Conservation (phyloP, 805 yeast genomes). For the Candida ortonii region DNA sequence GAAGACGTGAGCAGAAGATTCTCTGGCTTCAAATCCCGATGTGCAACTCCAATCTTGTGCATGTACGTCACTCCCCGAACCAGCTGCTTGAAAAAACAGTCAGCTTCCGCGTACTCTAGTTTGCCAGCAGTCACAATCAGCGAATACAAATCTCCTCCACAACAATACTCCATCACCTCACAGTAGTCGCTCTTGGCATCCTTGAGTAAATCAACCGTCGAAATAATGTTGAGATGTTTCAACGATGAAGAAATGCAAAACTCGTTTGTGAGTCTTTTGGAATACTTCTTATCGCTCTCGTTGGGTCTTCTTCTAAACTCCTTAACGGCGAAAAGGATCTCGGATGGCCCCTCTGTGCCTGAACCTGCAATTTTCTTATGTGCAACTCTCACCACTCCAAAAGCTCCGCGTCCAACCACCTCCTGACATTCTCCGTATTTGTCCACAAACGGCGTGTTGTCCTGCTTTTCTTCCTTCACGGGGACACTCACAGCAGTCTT, state of each 20-base stretch:
- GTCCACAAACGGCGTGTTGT: constrained; percentile 65
- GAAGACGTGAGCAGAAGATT: constrained; percentile 69
- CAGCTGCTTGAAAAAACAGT: constrained; percentile 84
- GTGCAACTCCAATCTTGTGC: constrained; percentile 89
- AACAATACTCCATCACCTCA: constrained; percentile 82
- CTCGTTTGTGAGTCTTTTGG: constrained; percentile 73
- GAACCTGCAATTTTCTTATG: constrained; percentile 54
- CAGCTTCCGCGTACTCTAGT: constrained; percentile 79
- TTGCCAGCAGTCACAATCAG: constrained; percentile 73
- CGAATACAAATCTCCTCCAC: constrained; percentile 79
- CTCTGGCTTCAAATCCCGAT: constrained; percentile 87
- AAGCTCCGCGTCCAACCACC: constrained; percentile 89
- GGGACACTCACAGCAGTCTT: constrained; percentile 23
- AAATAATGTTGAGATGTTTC: constrained; percentile 74
- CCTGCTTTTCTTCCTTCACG: constrained; percentile 26
- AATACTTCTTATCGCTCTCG: constrained; percentile 65
- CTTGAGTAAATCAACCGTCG: constrained; percentile 70
- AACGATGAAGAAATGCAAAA: constrained; percentile 78
- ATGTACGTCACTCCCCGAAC: constrained; percentile 80
- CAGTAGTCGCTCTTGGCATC: constrained; percentile 82
- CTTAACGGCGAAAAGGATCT: constrained; percentile 80
- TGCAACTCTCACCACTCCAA: constrained; percentile 87
- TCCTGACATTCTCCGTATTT: constrained; percentile 95
- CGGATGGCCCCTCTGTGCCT: constrained; percentile 21
- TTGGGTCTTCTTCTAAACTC: constrained; percentile 66